phyloP scores from a whole-genome alignment of 2,329 filamentous ascomycete genomes.

The Aureobasidium musti region DNA sequence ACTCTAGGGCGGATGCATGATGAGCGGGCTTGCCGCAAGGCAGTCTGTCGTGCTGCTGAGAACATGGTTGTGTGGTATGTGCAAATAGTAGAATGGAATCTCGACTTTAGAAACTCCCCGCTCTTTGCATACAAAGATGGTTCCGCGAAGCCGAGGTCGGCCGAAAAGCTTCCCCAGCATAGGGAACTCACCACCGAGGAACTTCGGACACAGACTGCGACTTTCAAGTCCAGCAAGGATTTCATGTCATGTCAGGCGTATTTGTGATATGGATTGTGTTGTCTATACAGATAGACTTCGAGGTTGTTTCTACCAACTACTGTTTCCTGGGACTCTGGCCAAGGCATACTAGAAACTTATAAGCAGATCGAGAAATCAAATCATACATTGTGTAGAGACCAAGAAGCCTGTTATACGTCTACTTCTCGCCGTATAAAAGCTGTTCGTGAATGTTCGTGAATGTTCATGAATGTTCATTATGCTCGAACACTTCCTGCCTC shows the following conservation, averaged over 20 bases:
- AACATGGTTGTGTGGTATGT: slow-evolving; percentile 31
- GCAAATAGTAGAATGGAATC: slow-evolving; percentile 9
- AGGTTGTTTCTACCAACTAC: too few species aligned
- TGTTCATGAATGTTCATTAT: not conserved
- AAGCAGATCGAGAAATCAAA: too few species aligned
- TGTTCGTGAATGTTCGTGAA: not conserved
- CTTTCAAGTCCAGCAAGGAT: not conserved
- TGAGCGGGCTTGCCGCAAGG: slow-evolving; percentile 33
- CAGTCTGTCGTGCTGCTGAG: slow-evolving; percentile 32
- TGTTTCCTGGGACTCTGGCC: too few species aligned
- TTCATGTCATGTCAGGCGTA: too few species aligned
- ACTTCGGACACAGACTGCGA: not conserved
- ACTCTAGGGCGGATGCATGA: slow-evolving; percentile 40
- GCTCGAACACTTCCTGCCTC: not conserved
- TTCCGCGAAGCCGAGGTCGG: slow-evolving; percentile 15
- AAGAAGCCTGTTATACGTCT: not conserved
- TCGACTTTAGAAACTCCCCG: slow-evolving; percentile 10
- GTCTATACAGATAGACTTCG: too few species aligned
- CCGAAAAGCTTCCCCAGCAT: slow-evolving; percentile 1
- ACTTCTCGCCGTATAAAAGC: not conserved
- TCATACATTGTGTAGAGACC: too few species aligned
- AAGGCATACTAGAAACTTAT: too few species aligned
- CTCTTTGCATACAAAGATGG: slow-evolving; percentile 14
- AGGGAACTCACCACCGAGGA: slow-evolving; percentile 5
- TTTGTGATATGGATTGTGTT: too few species aligned